These are phyloP conservation scores for Podaxis mareebaensis DNA, from an alignment of 768 basidiomycete species.

Conservation along the genomic window DNA sequence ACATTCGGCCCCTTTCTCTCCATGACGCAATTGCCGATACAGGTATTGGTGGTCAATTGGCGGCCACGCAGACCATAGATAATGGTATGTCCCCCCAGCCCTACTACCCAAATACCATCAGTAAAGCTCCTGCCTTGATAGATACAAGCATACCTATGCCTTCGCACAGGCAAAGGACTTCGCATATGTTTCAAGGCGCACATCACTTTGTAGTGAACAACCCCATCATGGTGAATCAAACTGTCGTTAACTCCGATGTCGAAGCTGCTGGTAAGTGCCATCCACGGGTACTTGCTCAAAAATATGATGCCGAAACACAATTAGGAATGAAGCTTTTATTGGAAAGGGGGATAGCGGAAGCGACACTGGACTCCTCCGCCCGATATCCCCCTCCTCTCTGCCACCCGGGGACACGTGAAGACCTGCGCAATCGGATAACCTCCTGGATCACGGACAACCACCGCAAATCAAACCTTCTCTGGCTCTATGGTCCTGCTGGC, in stretches of 20 bases:
- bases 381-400: background rate
- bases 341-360: background rate
- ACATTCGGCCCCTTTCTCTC: no score
- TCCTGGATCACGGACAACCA: background rate
- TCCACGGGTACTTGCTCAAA: background rate
- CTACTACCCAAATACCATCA: no score
- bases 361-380: background rate
- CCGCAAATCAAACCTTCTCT: background rate
- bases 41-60: no score
- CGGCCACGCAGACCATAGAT: no score
- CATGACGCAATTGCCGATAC: no score
- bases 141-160: no score
- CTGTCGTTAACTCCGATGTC: background rate
- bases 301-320: background rate
- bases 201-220: background rate
- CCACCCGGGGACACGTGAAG: background rate
- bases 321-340: background rate
- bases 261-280: background rate
- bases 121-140: no score
- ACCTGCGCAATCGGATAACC: background rate
- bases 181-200: constrained; percentile 3
- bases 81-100: no score
- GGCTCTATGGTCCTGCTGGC: constrained; percentile 6
- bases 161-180: background rate
- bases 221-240: background rate